Percentiles rank a stretch among this genome's conserved stretches.
Evolutionary conservation across 768 basidiomycete genomes (phyloP).

Genomic region (Albatrellus ellisii): DNA sequence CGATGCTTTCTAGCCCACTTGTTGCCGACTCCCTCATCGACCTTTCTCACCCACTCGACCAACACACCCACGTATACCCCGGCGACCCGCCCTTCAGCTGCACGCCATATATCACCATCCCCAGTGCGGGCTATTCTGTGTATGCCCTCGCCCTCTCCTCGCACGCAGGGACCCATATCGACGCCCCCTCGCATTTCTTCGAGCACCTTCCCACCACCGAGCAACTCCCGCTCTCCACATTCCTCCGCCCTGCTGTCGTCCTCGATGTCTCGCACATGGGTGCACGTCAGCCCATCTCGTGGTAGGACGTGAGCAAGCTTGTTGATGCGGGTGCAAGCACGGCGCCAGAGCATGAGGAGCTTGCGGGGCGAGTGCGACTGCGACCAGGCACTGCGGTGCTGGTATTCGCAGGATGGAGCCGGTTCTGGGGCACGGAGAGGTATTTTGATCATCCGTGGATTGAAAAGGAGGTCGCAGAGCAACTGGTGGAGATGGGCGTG

Average conservation of each 20-base stretch:
- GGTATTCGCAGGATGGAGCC: slow-evolving; percentile 18
- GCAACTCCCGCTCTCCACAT: slow-evolving; percentile 14
- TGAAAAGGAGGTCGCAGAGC: slow-evolving; percentile 15
- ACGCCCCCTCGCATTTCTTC: slow-evolving; percentile 19
- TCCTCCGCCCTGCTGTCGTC: slow-evolving; percentile 16
- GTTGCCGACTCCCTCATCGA: slow-evolving; percentile 9
- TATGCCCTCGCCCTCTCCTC: slow-evolving; percentile 15
- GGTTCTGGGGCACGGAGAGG: slow-evolving; percentile 11
- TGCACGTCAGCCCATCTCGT: slow-evolving; percentile 5
- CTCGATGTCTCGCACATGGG: slow-evolving; percentile 16
- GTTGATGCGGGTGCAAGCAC: no score
- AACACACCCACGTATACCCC: slow-evolving; percentile 14
- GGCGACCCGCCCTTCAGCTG: slow-evolving; percentile 18
- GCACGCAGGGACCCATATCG: slow-evolving; percentile 19
- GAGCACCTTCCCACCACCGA: slow-evolving; percentile 14
- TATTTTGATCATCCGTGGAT: slow-evolving; percentile 20
- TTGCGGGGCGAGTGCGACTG: slow-evolving; percentile 12
- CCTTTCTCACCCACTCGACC: slow-evolving; percentile 12
- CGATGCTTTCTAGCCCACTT: background rate
- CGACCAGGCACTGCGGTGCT: slow-evolving; percentile 16
- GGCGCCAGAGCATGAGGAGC: slow-evolving; percentile 9
- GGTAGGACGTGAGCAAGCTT: no score
- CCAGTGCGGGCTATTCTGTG: slow-evolving; percentile 16
- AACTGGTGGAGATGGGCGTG: slow-evolving; percentile 15
- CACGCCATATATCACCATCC: slow-evolving; percentile 8